phyloP scores from a whole-genome alignment of 345 rosid genomes.

The sweet orange (Citrus sinensis) region DVS_A1.0 CM039163.1:49052501-49053000 shows the following conservation, averaged over 20 bases:
- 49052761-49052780: slow-evolving; percentile 37
- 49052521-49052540: rapidly evolving
- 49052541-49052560: too few relatives aligned
- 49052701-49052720: slow-evolving; percentile 29
- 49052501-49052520: too few relatives aligned
- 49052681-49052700: slow-evolving; percentile 27
- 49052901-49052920: slow-evolving; percentile 42
- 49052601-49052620: slow-evolving; percentile 27
- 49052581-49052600: slow-evolving; percentile 39
- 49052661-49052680: slow-evolving; percentile 32
- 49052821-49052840: not conserved
- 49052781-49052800: not conserved
- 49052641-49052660: slow-evolving; percentile 39
- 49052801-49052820: not conserved
- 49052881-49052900: slow-evolving; percentile 44
- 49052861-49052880: too few relatives aligned
- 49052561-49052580: slow-evolving; percentile 18
- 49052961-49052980: not conserved
- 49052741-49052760: slow-evolving; percentile 42
- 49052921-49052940: slow-evolving; percentile 26
- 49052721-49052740: slow-evolving; percentile 39
- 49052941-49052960: slow-evolving; percentile 39
- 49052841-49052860: too few relatives aligned
- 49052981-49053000: too few relatives aligned
- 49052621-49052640: slow-evolving; percentile 18